Evolutionary conservation across 352 stramenopile genomes (phyloP).

Genomic region (Thalassiosira sp.): DNA sequence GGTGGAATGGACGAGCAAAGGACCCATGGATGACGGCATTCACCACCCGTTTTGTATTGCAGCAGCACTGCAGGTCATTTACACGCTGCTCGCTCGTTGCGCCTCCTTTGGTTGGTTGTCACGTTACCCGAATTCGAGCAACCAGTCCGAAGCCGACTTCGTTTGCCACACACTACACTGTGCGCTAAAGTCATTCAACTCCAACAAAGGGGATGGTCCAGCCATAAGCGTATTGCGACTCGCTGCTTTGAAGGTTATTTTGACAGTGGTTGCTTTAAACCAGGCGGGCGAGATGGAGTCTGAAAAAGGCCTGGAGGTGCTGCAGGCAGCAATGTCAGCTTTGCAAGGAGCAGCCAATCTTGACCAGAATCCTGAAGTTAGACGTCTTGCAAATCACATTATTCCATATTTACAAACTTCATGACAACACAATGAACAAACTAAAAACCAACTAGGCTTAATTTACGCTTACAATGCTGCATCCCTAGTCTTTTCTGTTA

Average conservation of each 20-base stretch:
- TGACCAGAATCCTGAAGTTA: constrained; percentile 33
- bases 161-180: constrained; percentile 15
- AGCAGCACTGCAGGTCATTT: constrained; percentile 28
- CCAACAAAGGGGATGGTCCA: neutral
- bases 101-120: constrained; percentile 25
- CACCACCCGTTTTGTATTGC: constrained; percentile 31
- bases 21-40: constrained; percentile 19
- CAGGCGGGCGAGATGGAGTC: constrained; percentile 20
- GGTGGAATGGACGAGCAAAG: constrained; percentile 5
- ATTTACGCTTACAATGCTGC: neutral
- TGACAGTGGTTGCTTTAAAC: constrained; percentile 31
- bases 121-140: neutral
- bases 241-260: constrained; percentile 34
- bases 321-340: constrained; percentile 14
- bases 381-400: constrained; percentile 24
- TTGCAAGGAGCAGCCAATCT: constrained; percentile 27
- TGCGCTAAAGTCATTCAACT: constrained; percentile 29
- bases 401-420: constrained; percentile 24
- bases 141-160: constrained; percentile 17
- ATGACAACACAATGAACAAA: neutral
- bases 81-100: constrained; percentile 31
- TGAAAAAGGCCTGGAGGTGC: constrained; percentile 12
- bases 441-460: neutral
- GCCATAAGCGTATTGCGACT: constrained; percentile 17
- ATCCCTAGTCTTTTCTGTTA: too few species aligned